Percentiles rank a stretch among this genome's conserved stretches.
Conservation (phyloP, 495 filamentous ascomycete genomes). For the Tuber umbilicatum region DNA sequence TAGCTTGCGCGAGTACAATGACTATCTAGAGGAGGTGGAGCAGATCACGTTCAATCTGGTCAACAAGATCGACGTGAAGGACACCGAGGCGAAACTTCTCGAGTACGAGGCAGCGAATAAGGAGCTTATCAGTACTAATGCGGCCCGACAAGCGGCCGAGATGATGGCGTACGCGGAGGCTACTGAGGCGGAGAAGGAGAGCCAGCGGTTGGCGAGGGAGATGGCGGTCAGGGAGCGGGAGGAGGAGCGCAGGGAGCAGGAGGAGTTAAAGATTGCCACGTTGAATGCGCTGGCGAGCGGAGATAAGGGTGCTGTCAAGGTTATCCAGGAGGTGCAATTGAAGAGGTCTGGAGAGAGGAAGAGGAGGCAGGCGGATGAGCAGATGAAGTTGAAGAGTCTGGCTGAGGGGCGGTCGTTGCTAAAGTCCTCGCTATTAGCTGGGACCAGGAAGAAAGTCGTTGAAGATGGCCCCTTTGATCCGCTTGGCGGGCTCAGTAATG, state of each 20-base stretch:
- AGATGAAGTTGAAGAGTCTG: slow-evolving; percentile 49
- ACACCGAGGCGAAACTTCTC: slow-evolving; percentile 62
- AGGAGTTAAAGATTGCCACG: slow-evolving; percentile 50
- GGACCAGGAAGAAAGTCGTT: slow-evolving; percentile 50
- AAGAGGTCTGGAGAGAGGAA: slow-evolving; percentile 52
- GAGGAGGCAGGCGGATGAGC: slow-evolving; percentile 55
- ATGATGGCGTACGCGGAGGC: slow-evolving; percentile 51
- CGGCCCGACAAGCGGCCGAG: slow-evolving; percentile 51
- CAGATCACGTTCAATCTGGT: slow-evolving; percentile 83
- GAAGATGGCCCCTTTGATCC: slow-evolving; percentile 81
- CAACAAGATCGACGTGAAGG: slow-evolving; percentile 58
- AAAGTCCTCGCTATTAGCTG: slow-evolving; percentile 48
- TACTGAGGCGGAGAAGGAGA: slow-evolving; percentile 57
- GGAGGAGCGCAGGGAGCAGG: slow-evolving; percentile 47
- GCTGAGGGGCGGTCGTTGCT: slow-evolving; percentile 46
- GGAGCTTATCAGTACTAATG: slow-evolving; percentile 53
- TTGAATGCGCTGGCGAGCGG: slow-evolving; percentile 50
- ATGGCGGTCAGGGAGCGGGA: slow-evolving; percentile 50
- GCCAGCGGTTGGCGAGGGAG: slow-evolving; percentile 47
- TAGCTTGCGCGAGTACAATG: slow-evolving; percentile 70
- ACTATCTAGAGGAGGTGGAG: slow-evolving; percentile 92
- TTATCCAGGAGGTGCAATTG: slow-evolving; percentile 61
- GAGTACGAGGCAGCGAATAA: slow-evolving; percentile 63
- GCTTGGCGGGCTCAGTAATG: slow-evolving; percentile 66
- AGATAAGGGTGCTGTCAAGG: slow-evolving; percentile 57